Conservation (phyloP, 305 asterid genomes). For the Fraxinus platypoda region DNA sequence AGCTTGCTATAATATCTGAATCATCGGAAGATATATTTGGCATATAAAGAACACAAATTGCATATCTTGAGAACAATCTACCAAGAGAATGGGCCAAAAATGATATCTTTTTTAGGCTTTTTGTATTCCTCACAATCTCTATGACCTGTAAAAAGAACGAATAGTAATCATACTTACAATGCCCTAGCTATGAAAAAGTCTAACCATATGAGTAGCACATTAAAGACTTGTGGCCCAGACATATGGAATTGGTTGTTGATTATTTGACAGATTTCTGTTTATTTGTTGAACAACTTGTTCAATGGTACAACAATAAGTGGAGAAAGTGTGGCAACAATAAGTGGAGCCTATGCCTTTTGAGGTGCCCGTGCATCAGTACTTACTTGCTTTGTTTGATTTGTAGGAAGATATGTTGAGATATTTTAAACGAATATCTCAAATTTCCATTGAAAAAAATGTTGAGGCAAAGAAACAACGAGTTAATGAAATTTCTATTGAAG, state of each 20-base stretch:
- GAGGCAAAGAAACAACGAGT: too few relatives aligned
- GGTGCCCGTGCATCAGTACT: too few relatives aligned
- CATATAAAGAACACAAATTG: slow-evolving; percentile 63
- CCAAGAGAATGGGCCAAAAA: slow-evolving; percentile 98
- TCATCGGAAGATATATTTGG: slow-evolving; percentile 32
- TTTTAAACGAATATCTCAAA: too few relatives aligned
- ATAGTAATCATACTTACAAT: neutral
- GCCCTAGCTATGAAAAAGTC: neutral
- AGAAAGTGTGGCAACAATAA: too few relatives aligned
- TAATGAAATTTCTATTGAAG: too few relatives aligned
- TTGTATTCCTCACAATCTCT: slow-evolving; percentile 66
- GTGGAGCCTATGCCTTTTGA: too few relatives aligned
- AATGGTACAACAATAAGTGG: too few relatives aligned
- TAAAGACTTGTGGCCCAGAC: slow-evolving; percentile 7
- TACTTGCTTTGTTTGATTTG: too few relatives aligned
- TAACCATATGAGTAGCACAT: neutral
- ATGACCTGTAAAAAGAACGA: slow-evolving; percentile 46
- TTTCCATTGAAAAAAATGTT: too few relatives aligned
- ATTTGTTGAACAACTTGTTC: too few relatives aligned
- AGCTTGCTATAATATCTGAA: slow-evolving; percentile 28
- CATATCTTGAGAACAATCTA: slow-evolving; percentile 95
- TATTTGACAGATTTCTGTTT: too few relatives aligned
- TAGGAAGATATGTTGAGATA: too few relatives aligned
- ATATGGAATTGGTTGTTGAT: neutral
- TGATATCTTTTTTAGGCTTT: slow-evolving; percentile 72